Percentiles rank a stretch among this genome's conserved stretches.
Conservation (phyloP, 768 basidiomycete genomes). For the Hygrocybe coccinea region DNA sequence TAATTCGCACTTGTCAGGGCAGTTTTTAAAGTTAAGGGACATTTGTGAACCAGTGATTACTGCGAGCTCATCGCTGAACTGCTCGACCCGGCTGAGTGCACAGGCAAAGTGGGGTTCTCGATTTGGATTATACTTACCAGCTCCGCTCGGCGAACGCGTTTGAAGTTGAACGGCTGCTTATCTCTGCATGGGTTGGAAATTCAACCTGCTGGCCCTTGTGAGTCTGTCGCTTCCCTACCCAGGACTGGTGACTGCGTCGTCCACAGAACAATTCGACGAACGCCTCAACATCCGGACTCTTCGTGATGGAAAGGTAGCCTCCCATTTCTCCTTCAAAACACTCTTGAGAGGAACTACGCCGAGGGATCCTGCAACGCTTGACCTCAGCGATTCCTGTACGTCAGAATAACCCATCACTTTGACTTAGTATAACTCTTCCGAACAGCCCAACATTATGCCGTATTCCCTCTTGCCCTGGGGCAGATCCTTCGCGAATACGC, state of each 20-base stretch:
- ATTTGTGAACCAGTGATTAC: no score
- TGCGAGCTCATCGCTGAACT: no score
- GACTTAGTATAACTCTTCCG: not conserved
- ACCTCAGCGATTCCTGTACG: constrained; percentile 47
- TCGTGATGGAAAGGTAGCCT: constrained; percentile 75
- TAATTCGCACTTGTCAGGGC: no score
- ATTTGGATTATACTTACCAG: no score
- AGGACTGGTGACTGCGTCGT: constrained; percentile 17
- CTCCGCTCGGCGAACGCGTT: no score
- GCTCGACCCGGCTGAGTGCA: no score
- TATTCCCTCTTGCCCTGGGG: constrained; percentile 83
- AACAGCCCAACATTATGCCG: constrained; percentile 76
- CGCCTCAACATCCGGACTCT: constrained; percentile 47
- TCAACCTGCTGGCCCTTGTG: constrained; percentile 8
- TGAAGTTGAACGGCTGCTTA: not conserved
- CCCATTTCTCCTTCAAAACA: constrained; percentile 78
- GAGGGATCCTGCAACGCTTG: constrained; percentile 49
- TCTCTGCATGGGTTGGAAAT: not conserved
- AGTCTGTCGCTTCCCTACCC: constrained; percentile 5
- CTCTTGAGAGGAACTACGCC: constrained; percentile 49
- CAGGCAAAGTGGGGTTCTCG: no score
- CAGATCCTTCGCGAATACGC: constrained; percentile 83
- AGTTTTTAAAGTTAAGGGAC: no score
- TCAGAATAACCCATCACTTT: not conserved
- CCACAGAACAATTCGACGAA: constrained; percentile 47